Percentiles rank a stretch among this genome's conserved stretches.
Evolutionary conservation across 257 asterid species (phyloP).

Genomic region (Plantago major): DNA sequence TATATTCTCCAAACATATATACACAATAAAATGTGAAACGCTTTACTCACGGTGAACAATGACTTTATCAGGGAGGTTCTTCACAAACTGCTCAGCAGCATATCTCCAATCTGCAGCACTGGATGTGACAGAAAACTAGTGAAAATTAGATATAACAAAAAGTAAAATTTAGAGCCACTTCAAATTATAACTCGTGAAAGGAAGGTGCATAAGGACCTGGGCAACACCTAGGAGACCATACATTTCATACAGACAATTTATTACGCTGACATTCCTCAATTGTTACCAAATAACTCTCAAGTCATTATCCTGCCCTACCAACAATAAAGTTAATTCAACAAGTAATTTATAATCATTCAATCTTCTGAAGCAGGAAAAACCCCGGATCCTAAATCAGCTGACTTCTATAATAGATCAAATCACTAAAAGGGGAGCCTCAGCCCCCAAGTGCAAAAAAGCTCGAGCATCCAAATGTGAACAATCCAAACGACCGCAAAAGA

Average conservation of each 20-base stretch:
- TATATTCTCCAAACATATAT: neutral
- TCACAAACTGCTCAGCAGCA: constrained; percentile 80
- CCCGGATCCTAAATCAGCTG: no score
- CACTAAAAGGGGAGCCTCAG: no score
- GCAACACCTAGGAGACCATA: neutral
- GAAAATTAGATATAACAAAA: constrained; percentile 9
- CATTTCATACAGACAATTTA: constrained; percentile 5
- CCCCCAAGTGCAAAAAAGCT: no score
- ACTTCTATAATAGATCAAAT: no score
- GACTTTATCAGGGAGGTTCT: constrained; percentile 74
- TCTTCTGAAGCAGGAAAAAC: no score
- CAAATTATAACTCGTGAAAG: constrained; percentile 6
- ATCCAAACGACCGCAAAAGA: no score
- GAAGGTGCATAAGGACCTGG: neutral
- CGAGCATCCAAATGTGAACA: no score
- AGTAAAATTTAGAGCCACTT: constrained; percentile 3
- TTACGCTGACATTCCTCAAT: no score
- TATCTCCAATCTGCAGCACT: constrained; percentile 95
- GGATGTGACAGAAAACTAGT: constrained; percentile 23
- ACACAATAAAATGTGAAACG: constrained; percentile 5
- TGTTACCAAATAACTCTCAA: no score
- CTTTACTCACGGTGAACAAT: constrained; percentile 73
- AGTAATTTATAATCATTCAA: no score
- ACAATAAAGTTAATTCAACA: no score
- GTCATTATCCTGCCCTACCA: no score